Conservation (phyloP, 2,329 filamentous ascomycete genomes). For the Colletotrichum orbiculare region DNA sequence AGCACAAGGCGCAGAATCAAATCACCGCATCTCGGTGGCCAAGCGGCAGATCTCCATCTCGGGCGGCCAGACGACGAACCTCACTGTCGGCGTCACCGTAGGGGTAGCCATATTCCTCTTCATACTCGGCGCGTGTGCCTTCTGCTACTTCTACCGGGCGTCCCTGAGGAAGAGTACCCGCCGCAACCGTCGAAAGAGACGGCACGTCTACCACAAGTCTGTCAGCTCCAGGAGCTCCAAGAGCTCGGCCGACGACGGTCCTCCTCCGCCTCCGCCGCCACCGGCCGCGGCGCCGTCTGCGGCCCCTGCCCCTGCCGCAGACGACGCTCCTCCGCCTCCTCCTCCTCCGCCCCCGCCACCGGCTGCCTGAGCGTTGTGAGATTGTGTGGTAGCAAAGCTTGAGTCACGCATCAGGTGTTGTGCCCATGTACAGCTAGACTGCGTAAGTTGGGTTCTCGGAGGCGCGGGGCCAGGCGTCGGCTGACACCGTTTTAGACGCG, state of each 20-base stretch:
- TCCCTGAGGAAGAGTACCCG: slow-evolving; percentile 49
- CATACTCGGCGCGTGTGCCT: slow-evolving; percentile 48
- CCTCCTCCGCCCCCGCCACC: slow-evolving; percentile 21
- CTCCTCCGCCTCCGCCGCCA: slow-evolving; percentile 17
- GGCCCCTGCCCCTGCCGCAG: slow-evolving; percentile 18
- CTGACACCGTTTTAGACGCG: too few relatives aligned
- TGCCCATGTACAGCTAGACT: too few relatives aligned
- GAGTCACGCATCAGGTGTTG: too few relatives aligned
- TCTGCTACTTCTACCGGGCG: slow-evolving; percentile 53
- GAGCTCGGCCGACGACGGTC: slow-evolving; percentile 42
- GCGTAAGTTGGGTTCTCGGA: too few relatives aligned
- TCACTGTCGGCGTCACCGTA: slow-evolving; percentile 56
- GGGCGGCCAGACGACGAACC: slow-evolving; percentile 47
- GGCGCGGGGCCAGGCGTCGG: too few relatives aligned
- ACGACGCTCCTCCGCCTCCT: slow-evolving; percentile 8
- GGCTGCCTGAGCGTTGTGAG: background rate
- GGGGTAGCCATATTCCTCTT: slow-evolving; percentile 55
- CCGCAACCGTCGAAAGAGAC: slow-evolving; percentile 40
- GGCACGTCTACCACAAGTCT: slow-evolving; percentile 41
- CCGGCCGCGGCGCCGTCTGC: slow-evolving; percentile 16
- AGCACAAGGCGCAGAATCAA: background rate
- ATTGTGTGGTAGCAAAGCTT: too few relatives aligned
- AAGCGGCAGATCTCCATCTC: slow-evolving; percentile 30
- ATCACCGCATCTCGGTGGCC: background rate
- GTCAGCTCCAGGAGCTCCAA: slow-evolving; percentile 48